Percentiles rank a stretch among this genome's conserved stretches.
phyloP scores from a whole-genome alignment of 768 basidiomycete species.

The Tubosaeta sp. region DNA sequence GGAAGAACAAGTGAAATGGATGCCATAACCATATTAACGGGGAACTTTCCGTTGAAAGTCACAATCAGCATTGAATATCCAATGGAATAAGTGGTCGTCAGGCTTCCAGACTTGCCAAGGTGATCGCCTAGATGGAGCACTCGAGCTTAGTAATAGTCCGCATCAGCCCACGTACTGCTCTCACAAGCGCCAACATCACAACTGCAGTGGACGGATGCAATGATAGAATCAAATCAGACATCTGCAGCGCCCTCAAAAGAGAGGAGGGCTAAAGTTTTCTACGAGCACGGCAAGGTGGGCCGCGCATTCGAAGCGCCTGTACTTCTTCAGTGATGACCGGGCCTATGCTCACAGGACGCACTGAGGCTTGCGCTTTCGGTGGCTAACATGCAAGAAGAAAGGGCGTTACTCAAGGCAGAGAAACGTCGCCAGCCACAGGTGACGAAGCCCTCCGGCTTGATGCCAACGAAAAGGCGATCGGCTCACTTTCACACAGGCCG shows the following conservation, averaged over 20 bases:
- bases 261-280: conserved; percentile 27
- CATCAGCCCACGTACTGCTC: neutral
- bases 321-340: conserved; percentile 21
- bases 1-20: conserved; percentile 12
- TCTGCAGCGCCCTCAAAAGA: conserved; percentile 21
- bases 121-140: conserved; percentile 17
- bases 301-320: conserved; percentile 6
- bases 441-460: conserved; percentile 2
- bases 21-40: conserved; percentile 32
- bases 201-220: conserved; percentile 11
- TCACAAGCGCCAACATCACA: conserved; percentile 20
- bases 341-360: conserved; percentile 37
- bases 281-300: conserved; percentile 33
- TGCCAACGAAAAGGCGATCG: conserved; percentile 15
- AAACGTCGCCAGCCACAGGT: conserved; percentile 42
- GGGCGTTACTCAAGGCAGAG: conserved; percentile 35
- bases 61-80: conserved; percentile 3
- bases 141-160: conserved; percentile 9
- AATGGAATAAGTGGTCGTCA: conserved; percentile 14
- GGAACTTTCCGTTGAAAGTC: conserved; percentile 16
- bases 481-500: conserved; percentile 25
- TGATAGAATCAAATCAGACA: conserved; percentile 26
- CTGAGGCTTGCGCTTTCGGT: conserved; percentile 46
- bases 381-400: conserved; percentile 44
- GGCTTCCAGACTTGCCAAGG: conserved; percentile 15